A percentile compares a stretch with the other conserved stretches of the same genome.
Conservation (phyloP, 2,329 filamentous ascomycete genomes). For the Arachnomyces sp. region DNA sequence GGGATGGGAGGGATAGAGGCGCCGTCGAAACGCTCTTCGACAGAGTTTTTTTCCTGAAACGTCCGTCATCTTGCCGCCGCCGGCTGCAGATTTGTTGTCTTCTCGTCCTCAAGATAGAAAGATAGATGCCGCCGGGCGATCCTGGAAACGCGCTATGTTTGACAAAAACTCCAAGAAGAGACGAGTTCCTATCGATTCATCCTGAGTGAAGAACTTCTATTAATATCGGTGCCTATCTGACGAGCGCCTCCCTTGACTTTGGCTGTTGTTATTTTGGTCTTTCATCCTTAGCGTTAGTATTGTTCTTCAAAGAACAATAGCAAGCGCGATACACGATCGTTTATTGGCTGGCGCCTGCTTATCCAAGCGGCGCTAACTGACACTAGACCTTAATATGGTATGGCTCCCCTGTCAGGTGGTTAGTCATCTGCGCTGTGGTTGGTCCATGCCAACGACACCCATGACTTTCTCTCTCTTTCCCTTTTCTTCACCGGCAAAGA, state of each 20-base stretch:
- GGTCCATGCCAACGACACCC: neutral
- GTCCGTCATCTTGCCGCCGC: too few species aligned
- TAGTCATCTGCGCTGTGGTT: conserved; percentile 6
- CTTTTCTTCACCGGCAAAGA: neutral
- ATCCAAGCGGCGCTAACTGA: neutral
- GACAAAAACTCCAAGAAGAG: neutral
- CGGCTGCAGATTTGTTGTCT: too few species aligned
- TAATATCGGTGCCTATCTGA: too few species aligned
- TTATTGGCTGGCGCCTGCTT: neutral
- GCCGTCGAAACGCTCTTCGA: too few species aligned
- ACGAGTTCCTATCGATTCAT: neutral
- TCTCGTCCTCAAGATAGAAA: too few species aligned
- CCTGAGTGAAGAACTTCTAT: neutral
- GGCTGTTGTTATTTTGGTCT: neutral
- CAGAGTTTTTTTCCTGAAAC: too few species aligned
- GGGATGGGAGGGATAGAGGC: too few species aligned
- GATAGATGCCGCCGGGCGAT: too few species aligned
- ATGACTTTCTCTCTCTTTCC: neutral
- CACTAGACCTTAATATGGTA: conserved; percentile 3
- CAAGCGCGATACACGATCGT: conserved; percentile 5
- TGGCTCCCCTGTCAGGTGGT: too few species aligned
- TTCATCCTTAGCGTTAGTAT: conserved; percentile 6
- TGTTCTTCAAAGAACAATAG: conserved; percentile 17
- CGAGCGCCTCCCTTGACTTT: neutral
- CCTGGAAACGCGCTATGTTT: too few species aligned